Conservation (phyloP, 345 rosid species). For the Excoecaria agallocha region DNA sequence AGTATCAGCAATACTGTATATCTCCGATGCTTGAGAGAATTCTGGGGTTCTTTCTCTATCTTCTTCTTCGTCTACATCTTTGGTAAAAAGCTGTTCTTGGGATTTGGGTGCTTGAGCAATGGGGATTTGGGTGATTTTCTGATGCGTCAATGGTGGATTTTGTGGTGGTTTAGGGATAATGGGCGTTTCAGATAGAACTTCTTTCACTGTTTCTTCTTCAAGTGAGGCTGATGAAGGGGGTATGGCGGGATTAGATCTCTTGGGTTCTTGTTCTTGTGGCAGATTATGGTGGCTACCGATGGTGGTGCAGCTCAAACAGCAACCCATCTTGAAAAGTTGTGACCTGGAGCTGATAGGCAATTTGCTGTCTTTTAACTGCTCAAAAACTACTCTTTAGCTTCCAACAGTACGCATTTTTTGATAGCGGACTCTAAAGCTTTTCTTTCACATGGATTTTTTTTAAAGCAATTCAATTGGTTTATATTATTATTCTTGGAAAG, state of each 20-base stretch:
- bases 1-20: conserved; percentile 47
- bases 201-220: conserved; percentile 72
- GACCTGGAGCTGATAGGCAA: background rate
- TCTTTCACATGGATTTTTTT: no score
- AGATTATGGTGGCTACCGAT: conserved; percentile 10
- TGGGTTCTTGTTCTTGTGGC: conserved; percentile 25
- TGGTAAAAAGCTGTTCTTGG: conserved; percentile 21
- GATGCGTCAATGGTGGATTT: background rate
- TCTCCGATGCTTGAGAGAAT: conserved; percentile 51
- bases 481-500: no score
- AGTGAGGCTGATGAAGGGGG: conserved; percentile 20
- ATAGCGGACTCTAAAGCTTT: no score
- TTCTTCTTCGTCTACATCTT: conserved; percentile 16
- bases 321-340: conserved; percentile 7
- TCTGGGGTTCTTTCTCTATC: conserved; percentile 29
- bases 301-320: conserved; percentile 45
- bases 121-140: background rate
- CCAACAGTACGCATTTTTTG: no score
- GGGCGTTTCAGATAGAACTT: conserved; percentile 59
- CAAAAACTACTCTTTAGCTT: no score
- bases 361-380: no score
- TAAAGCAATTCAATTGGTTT: no score
- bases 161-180: conserved; percentile 13
- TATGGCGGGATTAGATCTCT: conserved; percentile 1
- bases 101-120: conserved; percentile 10